Evolutionary conservation across 768 basidiomycete species (phyloP).

Genomic region (Strobilomyces confusus): DNA sequence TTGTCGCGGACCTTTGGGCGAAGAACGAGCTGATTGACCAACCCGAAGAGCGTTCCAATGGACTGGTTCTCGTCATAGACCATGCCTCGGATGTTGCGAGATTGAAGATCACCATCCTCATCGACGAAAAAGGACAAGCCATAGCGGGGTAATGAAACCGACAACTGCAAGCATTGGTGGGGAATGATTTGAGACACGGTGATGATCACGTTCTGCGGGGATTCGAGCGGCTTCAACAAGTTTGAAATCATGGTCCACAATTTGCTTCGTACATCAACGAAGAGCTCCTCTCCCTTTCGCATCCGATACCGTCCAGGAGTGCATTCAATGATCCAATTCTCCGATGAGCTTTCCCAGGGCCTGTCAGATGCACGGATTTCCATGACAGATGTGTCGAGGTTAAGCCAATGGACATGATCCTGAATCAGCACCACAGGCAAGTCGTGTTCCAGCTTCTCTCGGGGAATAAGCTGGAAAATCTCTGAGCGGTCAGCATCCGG

Average conservation of each 20-base stretch:
- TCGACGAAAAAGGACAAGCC: not conserved
- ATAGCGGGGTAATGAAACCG: not conserved
- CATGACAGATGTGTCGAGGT: not conserved
- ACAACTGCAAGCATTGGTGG: not conserved
- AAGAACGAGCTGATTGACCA: not conserved
- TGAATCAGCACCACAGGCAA: constrained; percentile 9
- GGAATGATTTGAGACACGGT: not conserved
- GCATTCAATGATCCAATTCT: not conserved
- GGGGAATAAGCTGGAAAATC: constrained; percentile 19
- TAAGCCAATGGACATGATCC: not conserved
- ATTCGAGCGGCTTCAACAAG: not conserved
- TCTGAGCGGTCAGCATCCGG: not conserved
- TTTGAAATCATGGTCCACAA: not conserved
- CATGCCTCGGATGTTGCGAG: not conserved
- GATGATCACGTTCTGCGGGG: not conserved
- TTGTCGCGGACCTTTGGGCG: not conserved
- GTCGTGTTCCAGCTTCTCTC: constrained; percentile 8
- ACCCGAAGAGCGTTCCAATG: not conserved
- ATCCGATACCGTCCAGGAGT: not conserved
- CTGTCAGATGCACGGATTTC: not conserved
- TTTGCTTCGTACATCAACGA: not conserved
- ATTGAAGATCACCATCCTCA: not conserved
- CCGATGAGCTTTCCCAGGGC: not conserved
- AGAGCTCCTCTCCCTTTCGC: not conserved
- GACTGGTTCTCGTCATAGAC: not conserved